A percentile compares a stretch with the other conserved stretches of the same genome.
Conservation (phyloP, 352 stramenopile genomes). For the Phytopythium vexans region DNA sequence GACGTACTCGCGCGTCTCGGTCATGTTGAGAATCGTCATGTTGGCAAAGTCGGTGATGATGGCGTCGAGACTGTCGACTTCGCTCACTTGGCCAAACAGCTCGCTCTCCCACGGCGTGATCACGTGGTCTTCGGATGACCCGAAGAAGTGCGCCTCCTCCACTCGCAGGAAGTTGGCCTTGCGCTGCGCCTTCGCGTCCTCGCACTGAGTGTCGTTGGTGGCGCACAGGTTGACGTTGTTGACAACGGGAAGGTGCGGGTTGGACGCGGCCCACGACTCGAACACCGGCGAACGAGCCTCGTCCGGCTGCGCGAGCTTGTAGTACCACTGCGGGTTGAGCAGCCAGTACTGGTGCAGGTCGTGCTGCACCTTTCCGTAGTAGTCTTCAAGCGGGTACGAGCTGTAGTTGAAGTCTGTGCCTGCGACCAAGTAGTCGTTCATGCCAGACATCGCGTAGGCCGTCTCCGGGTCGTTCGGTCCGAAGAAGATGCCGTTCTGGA, state of each 20-base stretch:
- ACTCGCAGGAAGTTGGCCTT: constrained; percentile 28
- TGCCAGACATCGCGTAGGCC: constrained; percentile 8
- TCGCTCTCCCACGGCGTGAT: constrained; percentile 32
- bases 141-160: constrained; percentile 33
- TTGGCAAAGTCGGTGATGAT: constrained; percentile 16
- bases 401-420: constrained; percentile 20
- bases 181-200: constrained; percentile 13
- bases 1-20: constrained; percentile 7
- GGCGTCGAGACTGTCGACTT: too few species aligned
- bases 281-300: constrained; percentile 27
- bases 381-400: constrained; percentile 9
- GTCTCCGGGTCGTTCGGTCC: constrained; percentile 24
- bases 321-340: constrained; percentile 21
- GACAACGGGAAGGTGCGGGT: constrained; percentile 29
- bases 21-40: neutral
- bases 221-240: constrained; percentile 33
- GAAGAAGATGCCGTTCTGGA: constrained; percentile 53
- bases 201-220: neutral
- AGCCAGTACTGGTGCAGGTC: constrained; percentile 30
- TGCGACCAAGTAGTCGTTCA: constrained; percentile 21
- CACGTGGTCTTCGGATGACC: constrained; percentile 21
- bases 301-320: constrained; percentile 27
- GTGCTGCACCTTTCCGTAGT: constrained; percentile 32
- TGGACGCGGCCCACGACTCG: constrained; percentile 17
- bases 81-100: too few species aligned